Base-by-base conservation (phyloP, 75 land plant genomes). In the Pseudotsuga menziesii region DNA sequence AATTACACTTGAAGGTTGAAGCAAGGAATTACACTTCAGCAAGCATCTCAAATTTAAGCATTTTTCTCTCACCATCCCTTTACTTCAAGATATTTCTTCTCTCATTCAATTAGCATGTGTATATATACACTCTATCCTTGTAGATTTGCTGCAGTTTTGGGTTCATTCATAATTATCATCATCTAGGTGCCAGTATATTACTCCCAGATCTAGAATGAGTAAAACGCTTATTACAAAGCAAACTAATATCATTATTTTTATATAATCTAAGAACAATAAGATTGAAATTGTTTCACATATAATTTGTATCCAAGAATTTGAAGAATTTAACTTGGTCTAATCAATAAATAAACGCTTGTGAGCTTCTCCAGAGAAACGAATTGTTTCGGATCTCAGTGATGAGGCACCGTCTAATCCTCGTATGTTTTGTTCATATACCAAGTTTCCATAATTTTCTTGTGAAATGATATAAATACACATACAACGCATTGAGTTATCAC, bases 401-500 rank as follows among this genome's bases (percentile, higher is more conserved):
- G 99, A 55, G 97, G 97, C 22, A 91, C 88, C 56, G 97, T 88
- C 62, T 90, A 93, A 76, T 97, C 99, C 67, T 86, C 92, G 32
- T 77, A 64, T 62, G 90, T 89, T 58, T 91, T 90, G 84, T 97
- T 95, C 98, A 97, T 94, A 69, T 92, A 94, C 99, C 99, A 97
- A 32, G 99, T 98, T 79, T 93, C 85, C 80, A 93, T 82, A 7
- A 82, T 85, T 74, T 85, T 86, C n/a, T n/a, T n/a, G n/a, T n/a
- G n/a, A n/a, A n/a, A n/a, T n/a, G n/a, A n/a, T n/a, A n/a, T n/a
- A n/a, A n/a, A n/a, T n/a, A n/a, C n/a, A n/a, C n/a, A n/a, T n/a
- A n/a, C n/a, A n/a, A n/a, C n/a, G n/a, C n/a, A n/a, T n/a, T n/a
- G n/a, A n/a, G n/a, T n/a, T n/a, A n/a, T n/a, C n/a, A n/a, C n/a